Percentiles rank a stretch among this genome's conserved stretches.
Evolutionary conservation across 345 rosid genomes (phyloP).

Genomic region (Rhizophora mangle): DNA sequence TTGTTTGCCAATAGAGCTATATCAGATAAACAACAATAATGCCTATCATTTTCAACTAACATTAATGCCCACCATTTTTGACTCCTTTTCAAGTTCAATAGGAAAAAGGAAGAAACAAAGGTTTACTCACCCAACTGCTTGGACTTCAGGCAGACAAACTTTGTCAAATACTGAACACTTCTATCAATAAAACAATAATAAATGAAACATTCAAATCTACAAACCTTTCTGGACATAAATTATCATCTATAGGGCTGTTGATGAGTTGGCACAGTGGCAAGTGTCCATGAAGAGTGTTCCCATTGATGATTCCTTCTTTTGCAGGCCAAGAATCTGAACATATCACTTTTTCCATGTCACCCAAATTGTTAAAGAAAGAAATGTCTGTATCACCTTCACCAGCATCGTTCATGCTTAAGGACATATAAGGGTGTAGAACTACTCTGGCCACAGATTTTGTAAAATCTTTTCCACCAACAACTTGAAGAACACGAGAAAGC

Average conservation of each 20-base stretch:
- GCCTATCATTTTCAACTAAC: too few relatives aligned
- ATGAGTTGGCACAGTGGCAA: slow-evolving; percentile 9
- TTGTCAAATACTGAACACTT: too few relatives aligned
- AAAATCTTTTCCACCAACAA: slow-evolving; percentile 51
- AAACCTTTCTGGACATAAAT: slow-evolving; percentile 39
- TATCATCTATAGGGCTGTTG: slow-evolving; percentile 17
- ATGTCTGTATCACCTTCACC: slow-evolving; percentile 19
- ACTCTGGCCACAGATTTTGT: slow-evolving; percentile 37
- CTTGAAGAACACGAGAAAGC: slow-evolving; percentile 55
- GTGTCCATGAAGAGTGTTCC: slow-evolving; percentile 16
- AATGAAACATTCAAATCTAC: not conserved
- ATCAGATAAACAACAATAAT: too few relatives aligned
- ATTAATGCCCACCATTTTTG: too few relatives aligned
- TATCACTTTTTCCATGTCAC: slow-evolving; percentile 26
- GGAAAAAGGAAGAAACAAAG: too few relatives aligned
- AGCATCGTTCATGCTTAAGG: slow-evolving; percentile 22
- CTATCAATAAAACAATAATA: too few relatives aligned
- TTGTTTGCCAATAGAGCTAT: too few relatives aligned
- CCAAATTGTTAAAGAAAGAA: slow-evolving; percentile 26
- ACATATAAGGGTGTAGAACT: slow-evolving; percentile 41
- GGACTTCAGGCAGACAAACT: too few relatives aligned
- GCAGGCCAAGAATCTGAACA: slow-evolving; percentile 21
- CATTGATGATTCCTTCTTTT: slow-evolving; percentile 30
- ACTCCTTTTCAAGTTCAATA: too few relatives aligned
- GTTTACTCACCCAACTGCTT: too few relatives aligned